Base-by-base conservation (phyloP, 768 basidiomycete species). In the Terana coerulea region DNA sequence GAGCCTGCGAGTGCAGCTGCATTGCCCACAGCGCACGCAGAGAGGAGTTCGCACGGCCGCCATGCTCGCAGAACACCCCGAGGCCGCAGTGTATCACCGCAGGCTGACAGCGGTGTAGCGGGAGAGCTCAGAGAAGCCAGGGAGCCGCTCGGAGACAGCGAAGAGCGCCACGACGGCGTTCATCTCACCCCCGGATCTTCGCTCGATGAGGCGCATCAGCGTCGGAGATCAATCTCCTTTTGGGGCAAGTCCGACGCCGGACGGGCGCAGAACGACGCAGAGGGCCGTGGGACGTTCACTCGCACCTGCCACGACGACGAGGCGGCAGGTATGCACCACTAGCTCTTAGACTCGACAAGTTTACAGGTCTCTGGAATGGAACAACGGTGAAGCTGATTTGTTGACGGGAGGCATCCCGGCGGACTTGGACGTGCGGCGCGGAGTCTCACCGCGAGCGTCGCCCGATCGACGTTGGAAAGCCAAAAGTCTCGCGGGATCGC, bases 401-500 rank as follows among this genome's bases (percentile, higher is more conserved):
- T 40, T 40, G 11, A 19, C 11, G n/a, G 6, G 8, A 5, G 39
- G 21, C 17, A 19, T 40, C 25, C 21, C 39, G 21, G 15, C 39
- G 25, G 21, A 15, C 39, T 19, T 21, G 39, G n/a, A n/a, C n/a
- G n/a, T n/a, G n/a, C n/a, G n/a, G n/a, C n/a, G n/a, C 33, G n/a
- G 39, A n/a, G 8, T 19, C 19, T 40, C 39, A 22, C 39, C 39
- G 24, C n/a, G 19, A 8, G 19, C 19, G n/a, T 40, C 10, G 10
- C 12, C 15, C 34, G 47, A 36, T 49, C 47, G 21, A 10, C 40
- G 29, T 11, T 39, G n/a, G 19, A 45, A 29, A 35, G 41, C 17
- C 31, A 31, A 51, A 51, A 51, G 41, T 45, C 26, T 51, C 50
- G 50, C 50, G 50, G 50, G 50, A 51, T 51, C 50, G 41, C 41